Conservation (phyloP, 139 green algal genomes). For the Protoeuglena noctilucae region DNA sequence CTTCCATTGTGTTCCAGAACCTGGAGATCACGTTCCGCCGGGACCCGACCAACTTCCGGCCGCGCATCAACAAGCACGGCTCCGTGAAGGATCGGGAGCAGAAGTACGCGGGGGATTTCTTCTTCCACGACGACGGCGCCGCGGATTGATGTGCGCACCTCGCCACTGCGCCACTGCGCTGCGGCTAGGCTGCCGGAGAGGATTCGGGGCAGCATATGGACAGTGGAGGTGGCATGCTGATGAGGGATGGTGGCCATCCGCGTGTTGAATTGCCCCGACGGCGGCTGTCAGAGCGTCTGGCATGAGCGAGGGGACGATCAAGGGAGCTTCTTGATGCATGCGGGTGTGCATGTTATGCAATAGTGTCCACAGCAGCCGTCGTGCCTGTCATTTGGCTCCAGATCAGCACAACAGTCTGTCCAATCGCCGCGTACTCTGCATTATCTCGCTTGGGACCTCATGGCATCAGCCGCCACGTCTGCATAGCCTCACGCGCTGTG, state of each 20-base stretch:
- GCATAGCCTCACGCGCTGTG: too few relatives aligned
- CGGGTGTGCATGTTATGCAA: too few relatives aligned
- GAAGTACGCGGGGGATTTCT: constrained; percentile 82
- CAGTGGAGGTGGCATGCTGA: not conserved
- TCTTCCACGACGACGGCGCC: constrained; percentile 24
- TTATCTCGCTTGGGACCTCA: too few relatives aligned
- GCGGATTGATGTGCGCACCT: constrained; percentile 1
- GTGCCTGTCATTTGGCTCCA: too few relatives aligned
- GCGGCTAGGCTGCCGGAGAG: not conserved
- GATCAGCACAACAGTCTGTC: too few relatives aligned
- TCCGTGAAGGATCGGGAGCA: constrained; percentile 92
- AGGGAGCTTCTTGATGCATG: too few relatives aligned
- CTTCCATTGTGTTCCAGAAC: too few relatives aligned
- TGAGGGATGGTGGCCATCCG: not conserved
- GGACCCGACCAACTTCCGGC: constrained; percentile 95
- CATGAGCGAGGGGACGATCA: too few relatives aligned
- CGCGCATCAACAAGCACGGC: constrained; percentile 94
- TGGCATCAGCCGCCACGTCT: too few relatives aligned
- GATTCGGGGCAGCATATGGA: not conserved
- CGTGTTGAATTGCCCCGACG: not conserved
- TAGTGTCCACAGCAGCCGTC: too few relatives aligned
- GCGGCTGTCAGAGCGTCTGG: not conserved
- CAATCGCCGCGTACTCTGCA: too few relatives aligned
- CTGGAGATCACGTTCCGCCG: constrained; percentile 96
- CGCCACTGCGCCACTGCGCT: not conserved